These are phyloP conservation scores for Mycena galericulata DNA, from an alignment of 768 basidiomycete genomes.

Conservation along the genomic window DNA sequence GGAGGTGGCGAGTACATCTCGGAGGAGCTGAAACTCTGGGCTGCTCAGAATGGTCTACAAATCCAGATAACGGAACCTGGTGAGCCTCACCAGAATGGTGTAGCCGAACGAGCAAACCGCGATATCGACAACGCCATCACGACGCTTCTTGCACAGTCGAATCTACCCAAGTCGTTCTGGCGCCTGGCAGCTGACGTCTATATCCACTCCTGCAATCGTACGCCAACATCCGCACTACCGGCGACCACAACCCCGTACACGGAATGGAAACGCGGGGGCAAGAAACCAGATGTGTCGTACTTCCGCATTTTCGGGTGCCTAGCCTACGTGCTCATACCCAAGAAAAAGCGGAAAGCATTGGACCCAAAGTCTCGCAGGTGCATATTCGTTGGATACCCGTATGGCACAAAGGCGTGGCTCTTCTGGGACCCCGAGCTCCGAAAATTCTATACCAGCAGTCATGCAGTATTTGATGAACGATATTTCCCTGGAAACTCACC, in stretches of 20 bases:
- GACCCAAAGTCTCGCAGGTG: conserved; percentile 29
- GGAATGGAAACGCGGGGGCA: conserved; percentile 27
- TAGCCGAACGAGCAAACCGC: conserved; percentile 48
- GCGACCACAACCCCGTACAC: conserved; percentile 39
- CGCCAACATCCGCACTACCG: conserved; percentile 34
- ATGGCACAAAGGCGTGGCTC: conserved; percentile 34
- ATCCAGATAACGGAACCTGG: conserved; percentile 3
- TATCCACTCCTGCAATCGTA: conserved; percentile 40
- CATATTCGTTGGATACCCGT: conserved; percentile 42
- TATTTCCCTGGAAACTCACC: conserved; percentile 36
- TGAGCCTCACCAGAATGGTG: conserved; percentile 48
- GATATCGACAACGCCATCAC: not conserved
- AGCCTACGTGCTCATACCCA: conserved; percentile 41
- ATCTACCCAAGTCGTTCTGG: conserved; percentile 39
- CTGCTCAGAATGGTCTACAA: not conserved
- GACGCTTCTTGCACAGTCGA: conserved; percentile 37
- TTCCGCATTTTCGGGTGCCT: conserved; percentile 38
- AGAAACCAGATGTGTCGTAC: conserved; percentile 38
- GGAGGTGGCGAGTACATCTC: conserved; percentile 38
- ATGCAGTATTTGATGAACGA: conserved; percentile 43
- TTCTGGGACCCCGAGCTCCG: conserved; percentile 38
- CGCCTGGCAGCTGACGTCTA: conserved; percentile 33
- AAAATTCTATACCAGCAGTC: conserved; percentile 26
- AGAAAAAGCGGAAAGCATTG: conserved; percentile 39
- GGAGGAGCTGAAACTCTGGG: not conserved